These are phyloP conservation scores for Elsinoe batatas DNA, from an alignment of 2,329 filamentous ascomycete genomes.

Conservation along the genomic window DNA sequence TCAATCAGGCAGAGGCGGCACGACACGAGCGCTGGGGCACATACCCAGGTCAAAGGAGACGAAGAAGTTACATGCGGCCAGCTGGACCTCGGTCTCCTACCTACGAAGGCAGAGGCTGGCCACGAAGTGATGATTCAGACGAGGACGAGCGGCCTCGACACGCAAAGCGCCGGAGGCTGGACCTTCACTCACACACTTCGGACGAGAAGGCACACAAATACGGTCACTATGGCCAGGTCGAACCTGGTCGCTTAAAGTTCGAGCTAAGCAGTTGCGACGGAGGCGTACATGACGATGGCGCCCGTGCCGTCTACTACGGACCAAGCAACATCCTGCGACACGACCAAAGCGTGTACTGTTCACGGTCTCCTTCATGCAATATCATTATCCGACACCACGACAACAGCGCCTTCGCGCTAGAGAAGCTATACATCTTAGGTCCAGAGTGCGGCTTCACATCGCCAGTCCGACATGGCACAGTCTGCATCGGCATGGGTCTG, in stretches of 20 bases:
- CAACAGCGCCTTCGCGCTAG: constrained; percentile 68
- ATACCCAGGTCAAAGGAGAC: constrained; percentile 8
- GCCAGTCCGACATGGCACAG: constrained; percentile 67
- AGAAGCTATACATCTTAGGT: constrained; percentile 79
- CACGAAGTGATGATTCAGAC: constrained; percentile 12
- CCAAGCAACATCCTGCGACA: constrained; percentile 76
- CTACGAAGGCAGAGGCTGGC: constrained; percentile 3
- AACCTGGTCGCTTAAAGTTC: constrained; percentile 71
- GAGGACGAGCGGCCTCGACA: constrained; percentile 16
- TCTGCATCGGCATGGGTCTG: constrained; percentile 80
- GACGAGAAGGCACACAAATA: constrained; percentile 53
- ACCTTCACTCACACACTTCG: constrained; percentile 19
- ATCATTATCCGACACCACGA: constrained; percentile 75
- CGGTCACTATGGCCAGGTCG: constrained; percentile 77
- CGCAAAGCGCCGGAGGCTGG: constrained; percentile 32
- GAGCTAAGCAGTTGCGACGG: constrained; percentile 86
- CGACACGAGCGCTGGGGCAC: constrained; percentile 16
- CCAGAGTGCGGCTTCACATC: constrained; percentile 73
- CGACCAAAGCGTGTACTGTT: constrained; percentile 81
- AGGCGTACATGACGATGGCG: constrained; percentile 51
- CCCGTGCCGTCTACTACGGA: constrained; percentile 45
- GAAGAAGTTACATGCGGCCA: constrained; percentile 12
- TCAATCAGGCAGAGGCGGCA: constrained; percentile 17
- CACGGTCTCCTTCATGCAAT: constrained; percentile 78
- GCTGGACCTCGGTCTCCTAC: constrained; percentile 3